These are phyloP conservation scores for Kwoniella pini DNA, from an alignment of 768 basidiomycete genomes.

Conservation along the genomic window DNA sequence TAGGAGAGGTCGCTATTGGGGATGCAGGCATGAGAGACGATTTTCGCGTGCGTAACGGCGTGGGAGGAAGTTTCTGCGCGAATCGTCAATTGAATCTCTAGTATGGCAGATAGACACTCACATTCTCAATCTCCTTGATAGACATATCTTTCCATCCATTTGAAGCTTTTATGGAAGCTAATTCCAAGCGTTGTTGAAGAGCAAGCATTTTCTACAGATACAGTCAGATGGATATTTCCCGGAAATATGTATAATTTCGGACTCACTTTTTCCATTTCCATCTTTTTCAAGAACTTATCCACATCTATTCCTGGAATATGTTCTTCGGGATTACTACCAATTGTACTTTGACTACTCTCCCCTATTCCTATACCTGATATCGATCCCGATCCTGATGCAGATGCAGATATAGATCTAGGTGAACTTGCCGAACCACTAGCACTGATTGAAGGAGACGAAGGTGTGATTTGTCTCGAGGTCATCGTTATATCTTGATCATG, in stretches of 20 bases:
- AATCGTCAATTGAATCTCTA: background rate
- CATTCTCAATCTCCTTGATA: constrained; percentile 46
- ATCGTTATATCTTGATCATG: constrained; percentile 4
- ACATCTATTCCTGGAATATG: constrained; percentile 28
- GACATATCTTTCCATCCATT: constrained; percentile 47
- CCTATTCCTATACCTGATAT: background rate
- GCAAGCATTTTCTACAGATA: constrained; percentile 36
- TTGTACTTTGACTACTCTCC: constrained; percentile 16
- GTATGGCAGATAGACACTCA: constrained; percentile 7
- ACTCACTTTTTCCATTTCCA: constrained; percentile 53
- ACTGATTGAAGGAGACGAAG: constrained; percentile 22
- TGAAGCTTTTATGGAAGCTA: constrained; percentile 47
- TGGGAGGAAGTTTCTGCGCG: constrained; percentile 29
- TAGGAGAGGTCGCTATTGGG: constrained; percentile 15
- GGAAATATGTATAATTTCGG: background rate
- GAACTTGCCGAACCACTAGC: constrained; percentile 9
- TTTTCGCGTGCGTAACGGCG: constrained; percentile 22
- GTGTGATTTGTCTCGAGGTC: constrained; percentile 31
- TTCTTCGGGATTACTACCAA: constrained; percentile 3
- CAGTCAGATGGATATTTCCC: background rate
- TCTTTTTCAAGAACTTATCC: constrained; percentile 39
- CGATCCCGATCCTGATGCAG: constrained; percentile 4
- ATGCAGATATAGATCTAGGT: constrained; percentile 2
- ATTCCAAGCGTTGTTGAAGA: constrained; percentile 45
- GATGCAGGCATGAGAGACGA: constrained; percentile 22